Percentiles rank a stretch among this genome's conserved stretches.
Evolutionary conservation across 257 asterid species (phyloP).

Genomic region (Nicotiana otophora): DNA sequence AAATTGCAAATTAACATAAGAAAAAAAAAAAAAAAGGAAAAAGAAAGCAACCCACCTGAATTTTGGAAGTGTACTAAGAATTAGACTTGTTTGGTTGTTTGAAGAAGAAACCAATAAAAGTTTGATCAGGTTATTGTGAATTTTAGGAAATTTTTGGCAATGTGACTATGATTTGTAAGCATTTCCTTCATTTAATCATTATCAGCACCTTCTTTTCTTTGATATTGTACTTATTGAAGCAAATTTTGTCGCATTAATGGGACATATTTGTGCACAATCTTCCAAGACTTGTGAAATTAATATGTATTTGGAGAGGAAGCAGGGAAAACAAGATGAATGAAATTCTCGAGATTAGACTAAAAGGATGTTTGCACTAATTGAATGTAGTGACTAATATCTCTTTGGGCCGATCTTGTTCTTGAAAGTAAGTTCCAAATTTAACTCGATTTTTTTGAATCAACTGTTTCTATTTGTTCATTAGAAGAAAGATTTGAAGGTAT

Average conservation of each 20-base stretch:
- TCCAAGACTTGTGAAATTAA: not conserved
- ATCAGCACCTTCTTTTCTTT: not conserved
- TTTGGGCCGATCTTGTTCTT: too few relatives aligned
- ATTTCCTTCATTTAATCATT: not conserved
- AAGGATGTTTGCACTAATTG: too few relatives aligned
- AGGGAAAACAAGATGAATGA: not conserved
- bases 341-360: not conserved
- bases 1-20: not conserved
- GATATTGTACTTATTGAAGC: not conserved
- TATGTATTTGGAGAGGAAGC: not conserved
- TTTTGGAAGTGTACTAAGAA: not conserved
- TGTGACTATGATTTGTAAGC: conserved; percentile 1
- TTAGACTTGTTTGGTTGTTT: not conserved
- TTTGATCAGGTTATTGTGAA: not conserved
- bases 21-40: not conserved
- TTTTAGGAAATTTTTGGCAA: not conserved
- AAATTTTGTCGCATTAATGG: not conserved
- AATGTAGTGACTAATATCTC: too few relatives aligned
- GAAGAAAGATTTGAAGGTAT: too few relatives aligned
- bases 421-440: too few relatives aligned
- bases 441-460: too few relatives aligned
- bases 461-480: too few relatives aligned
- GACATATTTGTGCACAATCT: not conserved
- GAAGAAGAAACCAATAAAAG: not conserved
- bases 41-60: not conserved